A percentile compares a stretch with the other conserved stretches of the same genome.
These are phyloP conservation scores for Sphagnum contortum DNA, from an alignment of 225 moss, liverwort and hornwort genomes.

Conservation along the genomic window DNA sequence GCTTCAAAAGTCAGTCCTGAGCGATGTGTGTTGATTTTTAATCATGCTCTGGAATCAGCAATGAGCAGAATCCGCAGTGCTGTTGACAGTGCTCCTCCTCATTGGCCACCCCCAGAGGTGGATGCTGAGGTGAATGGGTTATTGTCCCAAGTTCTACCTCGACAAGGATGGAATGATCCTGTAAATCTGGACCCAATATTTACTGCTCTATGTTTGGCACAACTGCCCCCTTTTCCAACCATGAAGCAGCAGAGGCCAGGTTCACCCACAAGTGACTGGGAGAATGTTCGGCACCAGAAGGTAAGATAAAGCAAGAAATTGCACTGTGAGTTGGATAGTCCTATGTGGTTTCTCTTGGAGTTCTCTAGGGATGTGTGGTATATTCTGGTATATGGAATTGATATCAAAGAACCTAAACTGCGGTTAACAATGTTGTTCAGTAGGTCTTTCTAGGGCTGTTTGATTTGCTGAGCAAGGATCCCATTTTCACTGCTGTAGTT, in stretches of 20 bases:
- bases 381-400: neutral
- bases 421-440: too few species aligned
- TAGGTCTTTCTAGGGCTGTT: too few species aligned
- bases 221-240: slow-evolving; percentile 62
- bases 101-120: slow-evolving; percentile 59
- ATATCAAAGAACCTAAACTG: too few species aligned
- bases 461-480: too few species aligned
- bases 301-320: slow-evolving; percentile 8
- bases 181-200: slow-evolving; percentile 46
- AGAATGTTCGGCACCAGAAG: slow-evolving; percentile 49
- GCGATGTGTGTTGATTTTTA: slow-evolving; percentile 57
- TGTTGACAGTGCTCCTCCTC: slow-evolving; percentile 42
- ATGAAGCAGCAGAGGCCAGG: slow-evolving; percentile 37
- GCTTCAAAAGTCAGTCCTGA: slow-evolving; percentile 54
- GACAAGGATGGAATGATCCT: slow-evolving; percentile 51
- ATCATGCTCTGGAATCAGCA: slow-evolving; percentile 57
- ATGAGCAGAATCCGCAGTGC: slow-evolving; percentile 63
- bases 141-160: slow-evolving; percentile 30
- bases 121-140: slow-evolving; percentile 20
- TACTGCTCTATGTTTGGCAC: slow-evolving; percentile 38
- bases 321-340: too few species aligned
- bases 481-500: too few species aligned
- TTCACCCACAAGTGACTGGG: slow-evolving; percentile 41
- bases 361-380: neutral
- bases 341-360: neutral